Base-by-base conservation (phyloP, 768 basidiomycete species). In the Russula lepida region DNA sequence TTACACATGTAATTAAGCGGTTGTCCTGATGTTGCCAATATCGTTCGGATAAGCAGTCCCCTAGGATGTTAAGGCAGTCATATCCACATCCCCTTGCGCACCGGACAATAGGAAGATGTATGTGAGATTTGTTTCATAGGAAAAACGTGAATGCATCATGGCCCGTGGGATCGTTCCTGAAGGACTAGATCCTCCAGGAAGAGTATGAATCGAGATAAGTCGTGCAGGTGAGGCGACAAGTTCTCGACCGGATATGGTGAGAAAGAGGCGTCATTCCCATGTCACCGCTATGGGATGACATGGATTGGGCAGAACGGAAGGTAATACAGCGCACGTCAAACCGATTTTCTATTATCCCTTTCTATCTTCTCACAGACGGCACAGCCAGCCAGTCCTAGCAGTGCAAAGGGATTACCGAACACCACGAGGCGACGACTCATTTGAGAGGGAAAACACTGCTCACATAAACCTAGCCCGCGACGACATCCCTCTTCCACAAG, bases 1-100 rank as follows among this genome's bases (percentile, higher is more conserved):
- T 92, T 95, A 80, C 84, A 92, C 76, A 98, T 87, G 70, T 99
- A 97, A 71, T 98, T 88, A 21, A 98, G 69, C 6, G 94, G 88
- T 71, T 99, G 97, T 5, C 97, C 97, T 23, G 91, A 88, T 55
- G 89, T 88, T n/a, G 86, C 81, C 43, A 98, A 75, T 47, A 98
- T 74, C 25, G 84, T 88, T 59, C 82, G 78, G 53, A 41, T 37
- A 72, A 62, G 56, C 68, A 35, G 13, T 57, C 44, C 54, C 55
- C 54, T 35, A 60, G 52, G 25, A 54, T 17, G 12, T 21, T 21
- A 15, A 59, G 39, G 17, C 51, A 37, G 57, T 51, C 58, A 35
- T 63, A 59, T 44, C 54, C 27, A 23, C 55, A 15, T 63, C 23
- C 71, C 71, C 25, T 74, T 78, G 39, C 65, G 80, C 75, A 64